A percentile compares a stretch with the other conserved stretches of the same genome.
phyloP scores from a whole-genome alignment of 805 yeast species.

The Blastobotrys americana region DNA sequence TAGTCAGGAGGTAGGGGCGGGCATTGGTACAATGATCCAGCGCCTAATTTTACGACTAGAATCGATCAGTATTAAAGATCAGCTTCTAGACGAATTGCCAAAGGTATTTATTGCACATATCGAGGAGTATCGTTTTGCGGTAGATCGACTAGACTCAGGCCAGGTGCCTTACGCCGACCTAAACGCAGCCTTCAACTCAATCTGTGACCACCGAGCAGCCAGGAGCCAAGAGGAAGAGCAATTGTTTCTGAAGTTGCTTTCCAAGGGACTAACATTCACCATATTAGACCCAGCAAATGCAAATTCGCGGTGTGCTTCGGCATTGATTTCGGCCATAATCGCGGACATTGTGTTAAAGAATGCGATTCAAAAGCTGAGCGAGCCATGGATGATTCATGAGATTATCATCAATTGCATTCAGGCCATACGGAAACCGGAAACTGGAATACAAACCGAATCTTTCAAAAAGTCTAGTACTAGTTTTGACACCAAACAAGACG shows the following conservation, averaged over 20 bases:
- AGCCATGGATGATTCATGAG: conserved; percentile 48
- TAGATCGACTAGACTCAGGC: conserved; percentile 27
- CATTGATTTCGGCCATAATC: conserved; percentile 36
- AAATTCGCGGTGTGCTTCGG: conserved; percentile 34
- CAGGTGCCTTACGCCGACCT: conserved; percentile 29
- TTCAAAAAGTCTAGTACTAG: neutral
- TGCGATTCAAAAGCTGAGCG: conserved; percentile 39
- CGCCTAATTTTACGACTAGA: conserved; percentile 31
- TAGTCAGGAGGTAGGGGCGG: conserved; percentile 34
- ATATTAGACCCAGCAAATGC: conserved; percentile 38
- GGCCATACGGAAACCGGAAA: neutral
- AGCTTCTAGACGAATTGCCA: conserved; percentile 42
- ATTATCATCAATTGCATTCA: conserved; percentile 28
- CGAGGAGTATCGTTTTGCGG: conserved; percentile 26
- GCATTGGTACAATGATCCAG: conserved; percentile 36
- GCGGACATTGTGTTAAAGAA: conserved; percentile 39
- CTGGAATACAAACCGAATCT: neutral
- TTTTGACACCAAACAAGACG: neutral
- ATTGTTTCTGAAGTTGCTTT: conserved; percentile 33
- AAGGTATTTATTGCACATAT: conserved; percentile 35
- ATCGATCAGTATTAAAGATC: conserved; percentile 30
- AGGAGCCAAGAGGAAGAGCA: conserved; percentile 22
- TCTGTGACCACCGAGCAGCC: conserved; percentile 34
- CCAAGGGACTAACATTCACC: conserved; percentile 31
- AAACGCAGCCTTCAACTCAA: conserved; percentile 31